Conservation (phyloP, 2,329 filamentous ascomycete genomes). For the Ilyonectria robusta region DNA sequence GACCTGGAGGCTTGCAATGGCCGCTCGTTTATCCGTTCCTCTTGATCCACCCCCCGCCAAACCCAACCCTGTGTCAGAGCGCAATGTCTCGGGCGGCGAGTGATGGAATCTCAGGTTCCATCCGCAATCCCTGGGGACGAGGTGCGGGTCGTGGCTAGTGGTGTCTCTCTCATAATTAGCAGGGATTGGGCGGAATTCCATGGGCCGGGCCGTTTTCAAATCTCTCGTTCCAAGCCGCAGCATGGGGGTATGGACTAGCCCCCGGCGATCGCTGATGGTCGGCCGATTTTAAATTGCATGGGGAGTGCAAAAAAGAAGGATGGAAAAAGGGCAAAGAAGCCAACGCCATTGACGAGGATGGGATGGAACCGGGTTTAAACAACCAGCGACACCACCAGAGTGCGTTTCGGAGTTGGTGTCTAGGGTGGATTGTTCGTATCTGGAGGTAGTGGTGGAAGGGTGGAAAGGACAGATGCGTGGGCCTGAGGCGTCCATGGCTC, state of each 20-base stretch:
- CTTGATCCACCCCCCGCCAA: constrained; percentile 11
- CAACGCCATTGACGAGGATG: not conserved
- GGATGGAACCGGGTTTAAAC: not conserved
- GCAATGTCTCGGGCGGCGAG: constrained; percentile 28
- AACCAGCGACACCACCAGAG: not conserved
- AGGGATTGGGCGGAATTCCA: constrained; percentile 39
- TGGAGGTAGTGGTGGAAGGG: constrained; percentile 6
- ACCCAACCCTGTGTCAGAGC: constrained; percentile 1
- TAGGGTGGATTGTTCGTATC: not conserved
- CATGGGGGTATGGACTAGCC: constrained; percentile 34
- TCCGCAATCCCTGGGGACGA: constrained; percentile 12
- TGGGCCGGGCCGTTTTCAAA: constrained; percentile 44
- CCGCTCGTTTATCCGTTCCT: constrained; percentile 1
- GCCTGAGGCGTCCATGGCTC: constrained; percentile 2
- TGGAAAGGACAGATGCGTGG: not conserved
- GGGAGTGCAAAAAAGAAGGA: constrained; percentile 22
- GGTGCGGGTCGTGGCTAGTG: constrained; percentile 20
- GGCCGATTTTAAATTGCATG: constrained; percentile 27
- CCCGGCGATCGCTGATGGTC: constrained; percentile 31
- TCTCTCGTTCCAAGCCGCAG: constrained; percentile 36
- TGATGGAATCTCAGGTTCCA: constrained; percentile 17
- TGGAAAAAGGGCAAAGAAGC: not conserved
- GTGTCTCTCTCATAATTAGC: constrained; percentile 28
- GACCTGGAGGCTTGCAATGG: not conserved
- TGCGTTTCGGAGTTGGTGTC: constrained; percentile 1